A percentile compares a stretch with the other conserved stretches of the same genome.
Evolutionary conservation across 2,329 filamentous ascomycete genomes (phyloP).

Genomic region (Penicillium sp.): DNA sequence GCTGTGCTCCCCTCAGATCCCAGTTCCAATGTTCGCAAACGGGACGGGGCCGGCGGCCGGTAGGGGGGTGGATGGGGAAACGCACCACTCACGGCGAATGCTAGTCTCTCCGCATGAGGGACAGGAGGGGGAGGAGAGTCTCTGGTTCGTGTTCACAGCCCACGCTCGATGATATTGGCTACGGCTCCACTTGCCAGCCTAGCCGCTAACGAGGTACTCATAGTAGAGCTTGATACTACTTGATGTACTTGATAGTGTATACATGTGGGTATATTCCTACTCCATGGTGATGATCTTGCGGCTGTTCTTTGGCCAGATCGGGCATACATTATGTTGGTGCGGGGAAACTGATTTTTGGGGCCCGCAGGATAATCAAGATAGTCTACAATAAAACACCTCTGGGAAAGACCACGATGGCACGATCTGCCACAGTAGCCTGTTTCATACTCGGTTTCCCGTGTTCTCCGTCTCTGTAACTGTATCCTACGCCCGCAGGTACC

Average conservation of each 20-base stretch:
- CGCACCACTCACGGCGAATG: slow-evolving; percentile 10
- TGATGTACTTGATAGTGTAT: not conserved
- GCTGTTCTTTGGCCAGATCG: not conserved
- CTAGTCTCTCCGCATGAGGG: slow-evolving; percentile 28
- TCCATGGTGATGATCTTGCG: not conserved
- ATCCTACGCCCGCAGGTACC: not conserved
- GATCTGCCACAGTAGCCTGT: not conserved
- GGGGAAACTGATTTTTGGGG: slow-evolving; percentile 12
- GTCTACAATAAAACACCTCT: too few relatives aligned
- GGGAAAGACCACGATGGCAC: too few relatives aligned
- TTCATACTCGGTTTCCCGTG: not conserved
- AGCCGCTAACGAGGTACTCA: slow-evolving; percentile 2
- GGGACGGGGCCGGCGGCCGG: slow-evolving; percentile 6
- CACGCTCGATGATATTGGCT: too few relatives aligned
- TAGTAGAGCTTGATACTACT: not conserved
- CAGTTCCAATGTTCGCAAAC: not conserved
- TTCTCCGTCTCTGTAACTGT: not conserved
- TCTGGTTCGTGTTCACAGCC: slow-evolving; percentile 11
- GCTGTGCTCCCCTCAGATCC: slow-evolving; percentile 14
- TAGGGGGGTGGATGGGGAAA: slow-evolving; percentile 15
- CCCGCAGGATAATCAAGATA: too few relatives aligned
- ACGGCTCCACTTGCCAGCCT: not conserved
- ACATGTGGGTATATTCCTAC: not conserved
- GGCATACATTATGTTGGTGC: slow-evolving; percentile 9
- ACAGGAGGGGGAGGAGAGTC: slow-evolving; percentile 16